Conservation (phyloP, 179 eudicot genomes). For the Corrigiola litoralis region DNA sequence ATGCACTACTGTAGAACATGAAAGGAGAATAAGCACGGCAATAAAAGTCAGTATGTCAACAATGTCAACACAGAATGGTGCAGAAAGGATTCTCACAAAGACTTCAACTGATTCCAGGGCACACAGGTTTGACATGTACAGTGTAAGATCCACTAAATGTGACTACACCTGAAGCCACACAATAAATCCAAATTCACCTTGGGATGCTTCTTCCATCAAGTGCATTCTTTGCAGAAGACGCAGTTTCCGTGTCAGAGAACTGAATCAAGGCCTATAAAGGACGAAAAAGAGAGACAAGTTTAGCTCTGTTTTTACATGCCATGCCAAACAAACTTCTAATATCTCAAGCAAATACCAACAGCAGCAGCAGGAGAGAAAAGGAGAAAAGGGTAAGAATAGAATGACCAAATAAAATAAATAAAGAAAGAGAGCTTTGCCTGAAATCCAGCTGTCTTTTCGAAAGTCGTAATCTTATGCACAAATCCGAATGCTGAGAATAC, state of each 20-base stretch:
- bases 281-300: background rate
- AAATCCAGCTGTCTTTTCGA: conserved; percentile 99
- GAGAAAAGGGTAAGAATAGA: background rate
- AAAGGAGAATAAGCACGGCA: background rate
- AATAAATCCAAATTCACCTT: conserved; percentile 64
- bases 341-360: background rate
- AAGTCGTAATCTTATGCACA: conserved; percentile 97
- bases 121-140: conserved; percentile 34
- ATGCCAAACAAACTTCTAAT: background rate
- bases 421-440: conserved; percentile 44
- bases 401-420: background rate
- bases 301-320: conserved; percentile 1
- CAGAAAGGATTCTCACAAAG: conserved; percentile 32
- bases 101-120: conserved; percentile 40
- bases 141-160: conserved; percentile 32
- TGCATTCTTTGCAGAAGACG: conserved; percentile 86
- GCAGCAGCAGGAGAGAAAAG: background rate
- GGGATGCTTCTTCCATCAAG: conserved; percentile 99
- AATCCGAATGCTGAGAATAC: conserved; percentile 97
- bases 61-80: conserved; percentile 13
- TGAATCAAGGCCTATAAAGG: conserved; percentile 84
- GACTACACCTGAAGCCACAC: conserved; percentile 28
- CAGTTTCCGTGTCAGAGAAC: conserved; percentile 88
- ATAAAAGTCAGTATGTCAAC: background rate
- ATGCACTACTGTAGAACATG: background rate